Evolutionary conservation across 2,329 filamentous ascomycete genomes (phyloP), one percentile per base, ranked within the genome.

Genomic region (Phaeosphaeriaceae sp.): DNA sequence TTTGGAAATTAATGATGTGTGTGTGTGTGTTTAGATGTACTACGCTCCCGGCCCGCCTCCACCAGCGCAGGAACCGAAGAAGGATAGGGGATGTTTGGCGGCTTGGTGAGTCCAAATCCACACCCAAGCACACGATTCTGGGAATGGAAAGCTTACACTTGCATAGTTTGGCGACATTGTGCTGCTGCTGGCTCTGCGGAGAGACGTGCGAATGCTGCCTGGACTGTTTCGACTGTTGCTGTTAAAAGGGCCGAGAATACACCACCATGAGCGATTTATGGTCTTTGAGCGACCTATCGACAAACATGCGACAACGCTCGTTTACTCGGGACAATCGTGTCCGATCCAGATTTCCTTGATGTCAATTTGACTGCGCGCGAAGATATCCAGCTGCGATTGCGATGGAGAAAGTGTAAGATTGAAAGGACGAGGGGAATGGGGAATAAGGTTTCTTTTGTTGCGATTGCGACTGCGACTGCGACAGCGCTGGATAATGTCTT

Each of bases 151-250:
- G 32, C 19, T 32, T 11, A 40, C 17, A 28, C 22, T 13, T 22
- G 7, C n/a, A 26, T 49, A 74, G 74, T 68, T 49, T 77, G 46
- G 74, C 74, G 10, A 71, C 73, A n/a, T 58, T 77, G 48, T 77
- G 74, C 64, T 77, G 74, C 61, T 77, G 74, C 59, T 77, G 70
- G 69, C 59, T 77, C 24, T 77, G 74, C 52, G 73, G 70, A 6
- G 74, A 77, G 63, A 65, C 72, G 19, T 77, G 74, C 67, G 73
- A 76, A 49, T 77, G 74, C 62, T 77, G 73, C 55, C 44, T 74
- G 1, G 73, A 75, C 53, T 74, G 71, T 47, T 56, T 71, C 22
- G 67, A 72, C 10, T 76, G 74, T 64, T 75, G 71, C 48, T 74
- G 59, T 43, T 75, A 64, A 58, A 23, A 13, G 35, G 9, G 35